A percentile compares a stretch with the other conserved stretches of the same genome.
Conservation (phyloP, 805 yeast species). For the Ogataea ramenticola region DNA sequence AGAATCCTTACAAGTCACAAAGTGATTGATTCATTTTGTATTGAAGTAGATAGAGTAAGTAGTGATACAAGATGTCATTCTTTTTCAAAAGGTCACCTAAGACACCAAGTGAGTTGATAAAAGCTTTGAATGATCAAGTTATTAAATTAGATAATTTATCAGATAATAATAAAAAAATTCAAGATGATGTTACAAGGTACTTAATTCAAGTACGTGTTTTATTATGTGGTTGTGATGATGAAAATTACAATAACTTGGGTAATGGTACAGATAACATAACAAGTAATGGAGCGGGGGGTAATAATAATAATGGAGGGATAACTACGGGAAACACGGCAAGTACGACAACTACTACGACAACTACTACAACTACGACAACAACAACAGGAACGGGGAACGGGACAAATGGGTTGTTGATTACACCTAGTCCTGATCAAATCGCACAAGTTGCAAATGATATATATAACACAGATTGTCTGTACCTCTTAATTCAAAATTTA, state of each 20-base stretch:
- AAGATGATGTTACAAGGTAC: slow-evolving; percentile 68
- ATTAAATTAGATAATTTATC: slow-evolving; percentile 44
- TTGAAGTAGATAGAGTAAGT: too few species aligned
- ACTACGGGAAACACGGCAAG: too few species aligned
- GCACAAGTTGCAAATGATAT: slow-evolving; percentile 75
- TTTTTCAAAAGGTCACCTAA: slow-evolving; percentile 87
- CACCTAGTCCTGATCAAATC: slow-evolving; percentile 57
- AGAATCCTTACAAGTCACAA: too few species aligned
- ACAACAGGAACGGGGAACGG: background rate
- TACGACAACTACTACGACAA: too few species aligned
- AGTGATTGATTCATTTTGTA: too few species aligned
- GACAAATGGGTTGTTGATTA: too few species aligned
- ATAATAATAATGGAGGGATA: background rate
- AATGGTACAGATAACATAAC: background rate
- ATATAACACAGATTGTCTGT: slow-evolving; percentile 62
- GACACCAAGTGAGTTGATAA: slow-evolving; percentile 78
- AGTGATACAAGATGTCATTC: slow-evolving; percentile 83
- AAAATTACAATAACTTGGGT: background rate
- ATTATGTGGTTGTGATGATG: slow-evolving; percentile 53
- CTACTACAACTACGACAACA: too few species aligned
- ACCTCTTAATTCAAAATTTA: slow-evolving; percentile 51
- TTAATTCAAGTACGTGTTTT: slow-evolving; percentile 58
- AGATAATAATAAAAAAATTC: slow-evolving; percentile 36
- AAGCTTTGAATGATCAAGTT: slow-evolving; percentile 68
- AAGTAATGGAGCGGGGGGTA: background rate